Evolutionary conservation across 768 basidiomycete genomes (phyloP), one percentile per base, ranked within the genome.

Genomic region (Termitomyces sp.): DNA sequence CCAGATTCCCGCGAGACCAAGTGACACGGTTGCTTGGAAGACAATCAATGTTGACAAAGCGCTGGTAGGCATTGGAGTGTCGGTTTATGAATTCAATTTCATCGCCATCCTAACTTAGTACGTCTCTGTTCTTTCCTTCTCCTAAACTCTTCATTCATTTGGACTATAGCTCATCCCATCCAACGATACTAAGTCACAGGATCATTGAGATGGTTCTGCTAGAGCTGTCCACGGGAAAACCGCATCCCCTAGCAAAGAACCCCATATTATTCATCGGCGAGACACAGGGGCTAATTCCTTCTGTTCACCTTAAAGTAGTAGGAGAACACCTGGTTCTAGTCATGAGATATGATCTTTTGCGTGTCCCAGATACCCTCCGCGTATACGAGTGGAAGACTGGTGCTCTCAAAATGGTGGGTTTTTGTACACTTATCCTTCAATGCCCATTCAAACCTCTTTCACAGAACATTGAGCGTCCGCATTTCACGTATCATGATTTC

Each of bases 11-110:
- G 68, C 65, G 16, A 59, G 50, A 20, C 57, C 63, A 4, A 58
- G n/a, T n/a, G n/a, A n/a, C n/a, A n/a, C n/a, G n/a, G n/a, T n/a
- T n/a, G n/a, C n/a, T n/a, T n/a, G n/a, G 74, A 67, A 56, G 34
- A 55, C 24, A 26, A 64, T 77, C 24, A 40, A 60, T 20, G 58
- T 71, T n/a, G 62, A 66, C 12, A 59, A 67, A 5, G 65, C 51
- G 22, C 69, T 78, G 44, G 66, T 80, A 24, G 77, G 79, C 57
- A 72, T 80, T 60, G 76, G 76, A 3, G 56, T 79, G 33, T 69
- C 72, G 33, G 62, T 78, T 9, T 68, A 73, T 32, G 77, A 79
- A 57, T 76, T 78, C 51, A 76, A 80, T 62, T 62, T 80, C 20
- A 67, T 79, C 26, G 76, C 69, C 5, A 56, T 77, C 47, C 63